Percentiles rank a stretch among this genome's conserved stretches.
Evolutionary conservation across 2,329 filamentous ascomycete species (phyloP).

Genomic region (Colletotrichum tamarilloi): DNA sequence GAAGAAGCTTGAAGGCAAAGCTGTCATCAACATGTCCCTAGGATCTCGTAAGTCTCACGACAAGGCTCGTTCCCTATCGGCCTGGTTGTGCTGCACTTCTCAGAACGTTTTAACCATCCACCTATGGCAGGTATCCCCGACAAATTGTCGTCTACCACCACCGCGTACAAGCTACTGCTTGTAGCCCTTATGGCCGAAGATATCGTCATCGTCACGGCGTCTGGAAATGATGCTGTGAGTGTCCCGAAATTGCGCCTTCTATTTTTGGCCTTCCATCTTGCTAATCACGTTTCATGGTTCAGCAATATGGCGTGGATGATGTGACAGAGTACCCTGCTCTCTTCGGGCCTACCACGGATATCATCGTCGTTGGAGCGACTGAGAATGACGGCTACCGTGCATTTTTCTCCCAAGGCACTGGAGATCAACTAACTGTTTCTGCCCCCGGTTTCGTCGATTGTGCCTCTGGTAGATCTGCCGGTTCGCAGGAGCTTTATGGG

Average conservation of each 20-base stretch:
- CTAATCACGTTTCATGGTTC: no score
- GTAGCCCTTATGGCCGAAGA: slow-evolving; percentile 14
- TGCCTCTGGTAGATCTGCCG: background rate
- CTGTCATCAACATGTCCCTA: background rate
- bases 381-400: background rate
- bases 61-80: no score
- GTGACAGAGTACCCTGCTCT: slow-evolving; percentile 12
- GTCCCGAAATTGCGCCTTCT: no score
- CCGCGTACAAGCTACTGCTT: slow-evolving; percentile 1
- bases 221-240: slow-evolving; percentile 13
- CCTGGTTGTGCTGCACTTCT: background rate
- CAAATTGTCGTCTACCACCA: background rate
- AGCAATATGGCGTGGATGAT: background rate
- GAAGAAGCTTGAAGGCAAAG: slow-evolving; percentile 7
- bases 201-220: slow-evolving; percentile 12
- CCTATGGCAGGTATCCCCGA: background rate
- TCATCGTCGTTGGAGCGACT: slow-evolving; percentile 26
- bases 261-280: no score
- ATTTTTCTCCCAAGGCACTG: slow-evolving; percentile 8
- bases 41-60: background rate
- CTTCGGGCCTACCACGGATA: slow-evolving; percentile 1
- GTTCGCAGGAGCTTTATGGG: background rate
- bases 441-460: background rate
- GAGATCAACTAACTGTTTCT: slow-evolving; percentile 7
- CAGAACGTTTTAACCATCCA: background rate